Base-by-base conservation (phyloP, 306 rosid species). In the Betula pendula region DNA sequence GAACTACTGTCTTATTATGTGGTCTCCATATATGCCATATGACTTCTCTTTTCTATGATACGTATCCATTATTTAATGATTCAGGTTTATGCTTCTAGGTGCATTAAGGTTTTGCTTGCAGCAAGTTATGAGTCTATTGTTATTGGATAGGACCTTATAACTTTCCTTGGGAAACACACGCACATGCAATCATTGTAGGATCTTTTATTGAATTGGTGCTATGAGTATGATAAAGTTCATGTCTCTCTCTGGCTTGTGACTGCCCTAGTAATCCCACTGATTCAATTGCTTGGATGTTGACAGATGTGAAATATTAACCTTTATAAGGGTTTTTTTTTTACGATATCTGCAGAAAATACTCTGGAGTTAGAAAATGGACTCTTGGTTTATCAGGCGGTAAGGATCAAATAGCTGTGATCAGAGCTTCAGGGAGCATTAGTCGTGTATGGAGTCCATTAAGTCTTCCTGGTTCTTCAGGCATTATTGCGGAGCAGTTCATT, bases 391-490 rank as follows among this genome's bases (percentile, higher is more conserved):
- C 93, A 62, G 90, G 97, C 43, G 92, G 97, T 68, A 88, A 89
- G 84, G 92, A 92, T 62, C 72, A 87, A 84, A 90, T 95, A 81
- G 98, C 98, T 74, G 80, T 95, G 62, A 88, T 95, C 79, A 88
- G 98, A 88, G 98, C 98, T 63, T 90, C 93, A 53, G 98, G 98
- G 82, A 86, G 88, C 82, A 95, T 95, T 66, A 94, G 91, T 72
- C 94, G 92, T 74, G 85, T 78, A 4, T 76, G 76, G 68, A 75
- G 91, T 81, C 89, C 91, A 63, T 81, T 85, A 50, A 82, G 97
- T 82, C 40, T 17, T 55, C 81, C 93, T 42, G 75, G 91, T 82
- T 89, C n/a, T n/a, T n/a, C 95, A 6, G 90, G 92, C 76, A 88
- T 95, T 60, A 66, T 88, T 67, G 92, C 86, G 53, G 98, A 95